Percentiles rank a stretch among this genome's conserved stretches.
Evolutionary conservation across 129 eudicot genomes (phyloP).

Genomic region (Centrapalus pauciflorus): DNA sequence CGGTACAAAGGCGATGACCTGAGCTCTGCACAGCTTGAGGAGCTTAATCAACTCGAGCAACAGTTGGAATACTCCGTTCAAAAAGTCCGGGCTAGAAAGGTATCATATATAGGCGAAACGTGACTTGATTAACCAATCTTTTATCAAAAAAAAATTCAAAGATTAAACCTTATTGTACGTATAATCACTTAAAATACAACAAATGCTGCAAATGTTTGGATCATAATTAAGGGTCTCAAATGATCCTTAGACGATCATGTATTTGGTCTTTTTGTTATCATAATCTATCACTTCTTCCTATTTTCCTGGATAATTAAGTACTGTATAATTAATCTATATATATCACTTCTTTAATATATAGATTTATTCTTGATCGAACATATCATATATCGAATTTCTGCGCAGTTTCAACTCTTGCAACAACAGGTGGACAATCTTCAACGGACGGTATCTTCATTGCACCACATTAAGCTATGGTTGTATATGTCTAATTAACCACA

Average conservation of each 20-base stretch:
- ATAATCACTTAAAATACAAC: too few species aligned
- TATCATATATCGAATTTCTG: too few species aligned
- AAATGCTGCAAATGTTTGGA: background rate
- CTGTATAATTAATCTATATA: too few species aligned
- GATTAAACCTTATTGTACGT: too few species aligned
- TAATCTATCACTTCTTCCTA: background rate
- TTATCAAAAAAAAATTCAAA: too few species aligned
- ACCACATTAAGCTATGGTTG: background rate
- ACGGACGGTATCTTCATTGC: constrained; percentile 45
- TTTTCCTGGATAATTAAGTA: background rate
- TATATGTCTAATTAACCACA: background rate
- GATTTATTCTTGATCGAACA: too few species aligned
- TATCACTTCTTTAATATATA: too few species aligned
- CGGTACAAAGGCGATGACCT: constrained; percentile 72
- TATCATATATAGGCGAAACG: constrained; percentile 9
- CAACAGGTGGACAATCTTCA: constrained; percentile 91
- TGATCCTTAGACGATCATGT: background rate
- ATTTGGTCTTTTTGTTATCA: background rate
- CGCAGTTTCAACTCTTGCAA: constrained; percentile 72
- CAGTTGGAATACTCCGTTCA: constrained; percentile 65
- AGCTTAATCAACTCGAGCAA: constrained; percentile 61
- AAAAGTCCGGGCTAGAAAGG: constrained; percentile 85
- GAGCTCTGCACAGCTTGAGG: constrained; percentile 53
- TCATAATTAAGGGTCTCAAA: background rate
- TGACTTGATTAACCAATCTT: background rate